These are phyloP conservation scores for Massospora cicadina DNA, from an alignment of 371 early-diverging fungal genomes.

Conservation along the genomic window DNA sequence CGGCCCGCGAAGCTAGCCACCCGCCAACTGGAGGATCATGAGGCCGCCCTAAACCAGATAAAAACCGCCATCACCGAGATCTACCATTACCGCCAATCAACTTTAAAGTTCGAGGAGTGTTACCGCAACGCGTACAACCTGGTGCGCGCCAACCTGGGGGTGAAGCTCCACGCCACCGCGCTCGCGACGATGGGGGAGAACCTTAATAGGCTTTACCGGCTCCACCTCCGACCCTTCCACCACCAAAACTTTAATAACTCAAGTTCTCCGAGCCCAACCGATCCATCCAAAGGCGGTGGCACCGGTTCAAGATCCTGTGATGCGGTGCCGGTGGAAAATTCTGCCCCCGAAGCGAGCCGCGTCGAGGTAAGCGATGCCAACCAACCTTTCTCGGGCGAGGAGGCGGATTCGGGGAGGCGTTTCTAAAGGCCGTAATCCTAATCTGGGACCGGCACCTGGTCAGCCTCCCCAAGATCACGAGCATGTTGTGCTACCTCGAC, in stretches of 20 bases:
- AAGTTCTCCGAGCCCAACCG: too few relatives aligned
- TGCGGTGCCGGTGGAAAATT: too few relatives aligned
- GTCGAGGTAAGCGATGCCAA: too few relatives aligned
- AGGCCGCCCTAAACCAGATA: not conserved
- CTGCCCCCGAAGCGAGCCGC: too few relatives aligned
- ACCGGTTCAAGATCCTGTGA: too few relatives aligned
- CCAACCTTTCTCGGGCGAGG: not conserved
- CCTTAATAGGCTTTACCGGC: not conserved
- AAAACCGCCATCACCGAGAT: not conserved
- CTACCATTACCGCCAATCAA: not conserved
- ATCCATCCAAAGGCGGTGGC: too few relatives aligned
- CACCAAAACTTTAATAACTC: too few relatives aligned
- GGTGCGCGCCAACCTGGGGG: not conserved
- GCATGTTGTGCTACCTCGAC: not conserved
- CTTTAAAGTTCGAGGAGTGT: conserved; percentile 6
- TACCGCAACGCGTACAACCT: not conserved
- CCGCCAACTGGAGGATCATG: not conserved
- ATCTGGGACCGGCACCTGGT: not conserved
- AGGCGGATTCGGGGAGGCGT: not conserved
- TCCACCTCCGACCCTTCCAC: not conserved
- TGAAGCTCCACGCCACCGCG: not conserved
- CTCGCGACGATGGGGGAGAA: not conserved
- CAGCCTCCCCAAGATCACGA: not conserved
- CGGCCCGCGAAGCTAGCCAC: not conserved
- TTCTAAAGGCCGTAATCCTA: not conserved